Evolutionary conservation across 139 green algal species (phyloP).

Genomic region (Picochlorum sp.): DNA sequence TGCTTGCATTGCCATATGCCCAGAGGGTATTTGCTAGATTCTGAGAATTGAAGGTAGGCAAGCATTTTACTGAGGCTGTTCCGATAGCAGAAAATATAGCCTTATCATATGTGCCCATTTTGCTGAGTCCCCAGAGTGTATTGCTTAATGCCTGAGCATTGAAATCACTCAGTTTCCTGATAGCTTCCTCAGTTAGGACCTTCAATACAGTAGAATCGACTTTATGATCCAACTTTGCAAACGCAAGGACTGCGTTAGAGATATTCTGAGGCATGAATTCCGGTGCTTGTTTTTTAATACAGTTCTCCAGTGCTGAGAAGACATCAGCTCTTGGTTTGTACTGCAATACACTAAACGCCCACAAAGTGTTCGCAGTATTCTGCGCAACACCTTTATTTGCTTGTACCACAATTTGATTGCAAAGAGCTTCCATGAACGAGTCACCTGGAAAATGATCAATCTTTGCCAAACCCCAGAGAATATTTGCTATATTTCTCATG

Average conservation of each 20-base stretch:
- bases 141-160: conserved; percentile 46
- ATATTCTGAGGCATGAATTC: conserved; percentile 19
- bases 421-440: conserved; percentile 17
- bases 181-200: not conserved
- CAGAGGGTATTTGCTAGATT: conserved; percentile 44
- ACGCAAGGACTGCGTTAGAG: conserved; percentile 21
- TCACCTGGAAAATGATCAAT: conserved; percentile 27
- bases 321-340: not conserved
- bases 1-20: conserved; percentile 18
- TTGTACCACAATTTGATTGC: conserved; percentile 9
- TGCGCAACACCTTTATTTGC: conserved; percentile 4
- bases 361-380: conserved; percentile 28
- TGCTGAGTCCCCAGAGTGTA: conserved; percentile 45
- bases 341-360: conserved; percentile 23
- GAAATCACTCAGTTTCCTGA: conserved; percentile 10
- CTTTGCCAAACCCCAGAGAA: conserved; percentile 38
- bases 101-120: conserved; percentile 24
- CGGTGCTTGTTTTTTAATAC: not conserved
- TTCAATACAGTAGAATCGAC: too few species aligned
- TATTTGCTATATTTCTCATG: conserved; percentile 38
- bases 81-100: conserved; percentile 27
- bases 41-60: conserved; percentile 42
- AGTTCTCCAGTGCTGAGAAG: conserved; percentile 7
- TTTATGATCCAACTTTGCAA: conserved; percentile 41
- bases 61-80: not conserved